Percentiles rank a stretch among this genome's conserved stretches.
These are phyloP conservation scores for Leucaena leucocephala DNA, from an alignment of 306 rosid genomes.

Conservation along the genomic window DNA sequence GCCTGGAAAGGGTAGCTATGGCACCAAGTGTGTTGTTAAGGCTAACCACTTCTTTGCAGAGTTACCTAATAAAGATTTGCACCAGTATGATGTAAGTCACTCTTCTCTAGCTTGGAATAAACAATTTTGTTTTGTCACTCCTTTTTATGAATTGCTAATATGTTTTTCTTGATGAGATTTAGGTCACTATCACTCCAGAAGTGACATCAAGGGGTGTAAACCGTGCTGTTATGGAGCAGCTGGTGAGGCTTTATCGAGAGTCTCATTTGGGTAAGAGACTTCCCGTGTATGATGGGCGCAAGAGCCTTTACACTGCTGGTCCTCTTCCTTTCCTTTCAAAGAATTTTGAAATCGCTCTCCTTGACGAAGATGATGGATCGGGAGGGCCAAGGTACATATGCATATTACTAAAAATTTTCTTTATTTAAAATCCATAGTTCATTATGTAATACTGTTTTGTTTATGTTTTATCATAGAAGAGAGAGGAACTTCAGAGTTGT, in stretches of 20 bases:
- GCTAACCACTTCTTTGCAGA: constrained; percentile 96
- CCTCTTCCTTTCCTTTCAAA: constrained; percentile 62
- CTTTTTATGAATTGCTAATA: neutral
- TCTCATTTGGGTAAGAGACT: constrained; percentile 67
- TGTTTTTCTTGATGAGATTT: neutral
- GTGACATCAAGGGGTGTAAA: constrained; percentile 64
- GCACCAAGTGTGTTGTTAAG: constrained; percentile 69
- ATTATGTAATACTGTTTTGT: neutral
- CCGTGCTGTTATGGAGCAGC: constrained; percentile 69
- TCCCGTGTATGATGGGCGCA: constrained; percentile 81
- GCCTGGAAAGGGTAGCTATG: constrained; percentile 85
- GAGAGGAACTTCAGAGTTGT: constrained; percentile 65
- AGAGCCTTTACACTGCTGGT: constrained; percentile 75
- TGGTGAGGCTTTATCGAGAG: constrained; percentile 55
- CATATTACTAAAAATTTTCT: neutral
- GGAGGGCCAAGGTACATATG: constrained; percentile 52
- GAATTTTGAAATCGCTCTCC: constrained; percentile 62
- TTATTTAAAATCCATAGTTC: neutral
- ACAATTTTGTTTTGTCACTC: neutral
- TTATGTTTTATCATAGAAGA: constrained; percentile 43
- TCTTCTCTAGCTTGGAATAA: constrained; percentile 13
- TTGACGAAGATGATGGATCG: constrained; percentile 70
- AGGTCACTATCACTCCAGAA: constrained; percentile 77
- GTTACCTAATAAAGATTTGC: constrained; percentile 83
- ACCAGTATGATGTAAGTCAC: constrained; percentile 89